Evolutionary conservation across 177 flowering plant species (phyloP), one percentile per base, ranked within the genome.

Genomic region (Telopea speciosissima): DNA sequence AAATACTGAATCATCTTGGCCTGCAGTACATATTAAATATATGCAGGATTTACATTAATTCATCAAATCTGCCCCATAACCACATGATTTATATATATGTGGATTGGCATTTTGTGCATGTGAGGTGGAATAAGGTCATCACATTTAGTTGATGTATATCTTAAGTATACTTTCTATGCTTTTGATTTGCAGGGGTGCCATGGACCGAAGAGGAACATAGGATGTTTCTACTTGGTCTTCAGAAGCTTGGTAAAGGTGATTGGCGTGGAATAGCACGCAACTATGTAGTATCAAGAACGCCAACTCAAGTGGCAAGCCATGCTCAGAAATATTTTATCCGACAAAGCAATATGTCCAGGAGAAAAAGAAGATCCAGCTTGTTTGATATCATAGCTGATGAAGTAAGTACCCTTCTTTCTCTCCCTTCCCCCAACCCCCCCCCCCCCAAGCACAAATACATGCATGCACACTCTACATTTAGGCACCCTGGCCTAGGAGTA

Each of bases 121-220:
- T 58, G 9, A 17, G 22, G 61, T 19, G n/a, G n/a, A n/a, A 19
- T 58, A 58, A 49, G 54, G 9, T 49, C 16, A 49, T 36, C 8
- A 36, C 40, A 36, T 1, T 36, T 5, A 16, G 19, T 49, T 49
- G 11, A 49, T 0, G 19, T 36, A 36, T 36, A 5, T 36, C 40
- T 36, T 49, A 49, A 49, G 54, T 13, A 49, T 49, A 11, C 40
- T 36, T 36, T 12, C 31, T 14, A 54, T 54, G 12, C 58, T 56
- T 9, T 58, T 78, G 19, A 70, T 81, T 24, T 76, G 71, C 83
- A 90, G 97, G 97, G 44, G 78, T 78, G 44, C 94, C 96, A 49
- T 92, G 97, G 97, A 92, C 94, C 31, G 96, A 92, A 75, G 97
- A 90, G 72, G 97, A 92, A 58, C 97, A 92, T 72, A 86, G 92